Percentiles rank a stretch among this genome's conserved stretches.
phyloP scores from a whole-genome alignment of 2,329 filamentous ascomycete species.

The Blastomyces silverae region DNA sequence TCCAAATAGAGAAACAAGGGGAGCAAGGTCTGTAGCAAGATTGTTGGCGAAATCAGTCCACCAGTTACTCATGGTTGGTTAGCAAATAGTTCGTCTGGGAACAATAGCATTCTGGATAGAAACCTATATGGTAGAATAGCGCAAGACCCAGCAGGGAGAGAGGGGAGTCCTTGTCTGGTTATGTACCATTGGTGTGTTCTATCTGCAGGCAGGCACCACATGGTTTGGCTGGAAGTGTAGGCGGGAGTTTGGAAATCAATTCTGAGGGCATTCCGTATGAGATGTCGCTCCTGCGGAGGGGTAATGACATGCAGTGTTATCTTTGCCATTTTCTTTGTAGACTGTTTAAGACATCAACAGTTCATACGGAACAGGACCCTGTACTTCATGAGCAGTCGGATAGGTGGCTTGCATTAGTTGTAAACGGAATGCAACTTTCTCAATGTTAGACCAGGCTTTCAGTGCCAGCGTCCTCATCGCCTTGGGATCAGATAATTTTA shows the following conservation, averaged over 20 bases:
- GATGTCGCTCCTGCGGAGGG: background rate
- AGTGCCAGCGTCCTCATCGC: background rate
- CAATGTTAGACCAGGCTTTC: background rate
- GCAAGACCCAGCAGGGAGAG: background rate
- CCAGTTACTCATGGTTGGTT: constrained; percentile 5
- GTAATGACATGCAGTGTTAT: background rate
- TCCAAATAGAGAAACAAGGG: constrained; percentile 13
- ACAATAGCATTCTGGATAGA: background rate
- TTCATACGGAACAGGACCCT: background rate
- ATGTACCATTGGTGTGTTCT: background rate
- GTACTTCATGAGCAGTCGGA: background rate
- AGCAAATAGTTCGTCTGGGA: background rate
- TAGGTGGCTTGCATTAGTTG: background rate
- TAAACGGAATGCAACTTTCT: background rate
- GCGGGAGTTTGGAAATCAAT: background rate
- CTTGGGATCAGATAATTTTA: background rate
- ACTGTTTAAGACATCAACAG: background rate
- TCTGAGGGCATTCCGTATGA: background rate
- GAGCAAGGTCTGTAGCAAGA: constrained; percentile 17
- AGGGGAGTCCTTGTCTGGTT: background rate
- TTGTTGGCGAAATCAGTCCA: constrained; percentile 18
- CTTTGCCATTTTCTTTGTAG: background rate
- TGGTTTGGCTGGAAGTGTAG: background rate
- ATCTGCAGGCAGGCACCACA: background rate
- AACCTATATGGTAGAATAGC: background rate